These are phyloP conservation scores for Diaporthe vaccinii DNA, from an alignment of 2,329 filamentous ascomycete genomes.

Conservation along the genomic window DNA sequence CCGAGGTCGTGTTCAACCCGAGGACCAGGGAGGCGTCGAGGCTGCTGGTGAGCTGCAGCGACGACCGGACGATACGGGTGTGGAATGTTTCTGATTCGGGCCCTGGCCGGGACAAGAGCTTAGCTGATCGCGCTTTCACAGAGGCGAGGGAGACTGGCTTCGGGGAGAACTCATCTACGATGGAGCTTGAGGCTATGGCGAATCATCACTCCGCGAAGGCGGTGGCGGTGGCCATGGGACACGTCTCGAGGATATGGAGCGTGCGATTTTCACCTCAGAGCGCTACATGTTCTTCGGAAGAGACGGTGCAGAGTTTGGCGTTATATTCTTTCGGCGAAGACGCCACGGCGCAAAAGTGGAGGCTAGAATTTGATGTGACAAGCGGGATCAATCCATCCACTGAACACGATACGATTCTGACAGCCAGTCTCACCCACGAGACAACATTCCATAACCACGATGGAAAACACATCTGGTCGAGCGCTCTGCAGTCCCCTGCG, in stretches of 20 bases:
- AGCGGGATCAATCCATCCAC: constrained; percentile 6
- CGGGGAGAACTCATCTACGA: constrained; percentile 55
- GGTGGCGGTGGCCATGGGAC: constrained; percentile 84
- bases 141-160: constrained; percentile 74
- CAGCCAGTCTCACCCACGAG: constrained; percentile 62
- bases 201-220: constrained; percentile 53
- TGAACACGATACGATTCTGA: constrained; percentile 24
- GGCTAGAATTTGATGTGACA: constrained; percentile 57
- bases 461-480: constrained; percentile 94
- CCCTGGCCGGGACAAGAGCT: constrained; percentile 46
- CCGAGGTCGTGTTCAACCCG: constrained; percentile 56
- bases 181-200: constrained; percentile 44
- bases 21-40: constrained; percentile 57
- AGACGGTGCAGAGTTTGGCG: constrained; percentile 39
- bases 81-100: constrained; percentile 82
- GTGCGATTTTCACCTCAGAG: constrained; percentile 70
- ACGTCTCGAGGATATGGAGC: constrained; percentile 90
- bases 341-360: constrained; percentile 81
- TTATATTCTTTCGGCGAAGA: constrained; percentile 88
- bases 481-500: constrained; percentile 58
- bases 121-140: constrained; percentile 46
- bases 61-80: constrained; percentile 89
- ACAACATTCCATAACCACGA: constrained; percentile 75
- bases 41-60: constrained; percentile 92
- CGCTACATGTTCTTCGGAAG: background rate